These are phyloP conservation scores for Boletus rufocinnamomeus DNA, from an alignment of 768 basidiomycete genomes.

Conservation along the genomic window DNA sequence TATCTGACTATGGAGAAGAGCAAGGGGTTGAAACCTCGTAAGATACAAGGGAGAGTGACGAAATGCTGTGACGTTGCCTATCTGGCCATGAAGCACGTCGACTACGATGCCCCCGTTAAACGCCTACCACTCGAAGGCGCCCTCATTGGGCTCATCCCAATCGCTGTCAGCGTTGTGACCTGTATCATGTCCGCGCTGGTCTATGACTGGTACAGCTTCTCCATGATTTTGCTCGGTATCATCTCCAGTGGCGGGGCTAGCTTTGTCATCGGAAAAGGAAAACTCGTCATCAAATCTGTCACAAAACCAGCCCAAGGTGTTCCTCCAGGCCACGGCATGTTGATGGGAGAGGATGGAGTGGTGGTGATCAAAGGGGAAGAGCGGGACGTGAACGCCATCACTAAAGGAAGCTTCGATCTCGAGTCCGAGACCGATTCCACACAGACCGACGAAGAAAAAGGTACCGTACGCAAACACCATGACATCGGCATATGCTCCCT, in stretches of 20 bases:
- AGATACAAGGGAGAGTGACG: slow-evolving; percentile 17
- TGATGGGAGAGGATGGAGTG: slow-evolving; percentile 20
- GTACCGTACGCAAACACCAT: slow-evolving; percentile 4
- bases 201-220: slow-evolving; percentile 34
- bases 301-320: slow-evolving; percentile 17
- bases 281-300: slow-evolving; percentile 18
- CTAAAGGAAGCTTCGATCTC: slow-evolving; percentile 32
- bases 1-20: slow-evolving; percentile 26
- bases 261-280: slow-evolving; percentile 27
- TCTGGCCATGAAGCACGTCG: slow-evolving; percentile 16
- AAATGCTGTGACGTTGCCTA: slow-evolving; percentile 17
- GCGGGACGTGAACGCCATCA: slow-evolving; percentile 31
- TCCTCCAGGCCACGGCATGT: slow-evolving; percentile 35
- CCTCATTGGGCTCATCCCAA: slow-evolving; percentile 26
- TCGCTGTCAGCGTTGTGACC: slow-evolving; percentile 24
- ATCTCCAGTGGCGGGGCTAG: slow-evolving; percentile 33
- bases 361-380: slow-evolving; percentile 33
- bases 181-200: slow-evolving; percentile 28
- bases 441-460: neutral
- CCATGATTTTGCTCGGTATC: slow-evolving; percentile 37
- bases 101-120: slow-evolving; percentile 1
- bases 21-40: neutral
- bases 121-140: neutral
- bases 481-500: slow-evolving; percentile 31
- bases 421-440: neutral